Evolutionary conservation across 2,329 filamentous ascomycete species (phyloP), one percentile per base, ranked within the genome.

Genomic region (Sporothrix schenckii): DNA sequence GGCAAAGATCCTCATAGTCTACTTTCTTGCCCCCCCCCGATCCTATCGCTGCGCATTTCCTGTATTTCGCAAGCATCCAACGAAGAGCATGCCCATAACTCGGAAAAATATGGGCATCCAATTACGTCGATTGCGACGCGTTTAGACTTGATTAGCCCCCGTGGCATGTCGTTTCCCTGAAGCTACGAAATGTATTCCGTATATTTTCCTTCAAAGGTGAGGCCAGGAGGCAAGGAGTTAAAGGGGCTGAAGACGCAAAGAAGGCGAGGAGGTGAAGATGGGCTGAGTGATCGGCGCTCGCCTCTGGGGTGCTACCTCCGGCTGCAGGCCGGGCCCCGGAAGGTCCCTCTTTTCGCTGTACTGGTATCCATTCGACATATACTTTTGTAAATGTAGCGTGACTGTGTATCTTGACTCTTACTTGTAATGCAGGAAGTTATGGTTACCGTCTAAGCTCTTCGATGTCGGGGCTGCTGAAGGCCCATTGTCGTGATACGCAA

Each of bases 271-370:
- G 61, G 47, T n/a, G 6, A 34, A 14, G 61, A n/a, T 11, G 24
- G 27, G 60, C 44, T 27, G 63, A 34, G 63, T 27, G 65, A 67
- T 54, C 65, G 50, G 65, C 65, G 34, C 65, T 56, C 34, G 50
- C 34, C 50, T 54, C 50, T 52, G 27, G 47, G 63, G 61, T 50
- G 24, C 60, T 47, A 65, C 58, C 41, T 47, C 56, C n/a, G 34
- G 56, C 56, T 44, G 39, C 56, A 61, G 58, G 5, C 24, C 39
- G 58, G 39, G 58, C 21, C 19, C 39, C 58, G 39, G 34, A 27
- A 6, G 1, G n/a, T 21, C 21, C 14, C 41, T 44, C 34, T 34
- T 34, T 34, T 34, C 34, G 34, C 34, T 34, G 34, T 34, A 34
- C 34, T 9, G 34, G 34, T 34, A 34, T 34, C 34, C 6, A 34